Evolutionary conservation across 805 yeast species (phyloP), one percentile per base, ranked within the genome.

Genomic region (Suhomyces vadensis): DNA sequence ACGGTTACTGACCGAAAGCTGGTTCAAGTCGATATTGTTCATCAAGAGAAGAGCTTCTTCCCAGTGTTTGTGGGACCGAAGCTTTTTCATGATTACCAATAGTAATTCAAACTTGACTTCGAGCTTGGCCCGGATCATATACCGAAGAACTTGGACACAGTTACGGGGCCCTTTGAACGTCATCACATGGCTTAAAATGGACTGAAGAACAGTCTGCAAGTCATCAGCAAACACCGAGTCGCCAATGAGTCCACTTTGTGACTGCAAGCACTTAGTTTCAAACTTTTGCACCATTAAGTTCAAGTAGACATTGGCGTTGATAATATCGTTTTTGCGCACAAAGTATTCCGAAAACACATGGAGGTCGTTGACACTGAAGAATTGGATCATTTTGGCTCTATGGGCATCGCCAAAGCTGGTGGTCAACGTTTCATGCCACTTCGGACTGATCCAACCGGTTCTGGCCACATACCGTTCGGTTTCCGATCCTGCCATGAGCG

Each of bases 241-340:
- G 10, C 46, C 49, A 2, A 21, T 22, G 3, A 39, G 17, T 39
- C 11, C 13, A 37, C 40, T 9, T 29, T 31, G 31, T 6, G 20
- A 44, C 6, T 43, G 35, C 7, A 22, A 29, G 36, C 64, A 58
- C 41, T 58, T 55, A 20, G 19, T 22, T 48, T 71, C 77, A 42
- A 69, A 66, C 44, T 71, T 71, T 4, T 61, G 42, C 11, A 71
- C 67, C 35, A 71, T 37, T n/a, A 70, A 55, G 24, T 61, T 63
- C 24, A 71, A 54, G 50, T 66, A 69, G 17, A 71, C 39, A 42
- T 63, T 63, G 6, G 73, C 56, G 27, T 57, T 60, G 5, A 62
- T 60, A 11, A 69, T 53, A 44, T 71, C 69, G 8, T 59, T 53
- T 3, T 46, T 44, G 23, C 49, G 47, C 7, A 64, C 56, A 8